Evolutionary conservation across 73 alveolate genomes (phyloP).

Genomic region (Loxodes magnus): DNA sequence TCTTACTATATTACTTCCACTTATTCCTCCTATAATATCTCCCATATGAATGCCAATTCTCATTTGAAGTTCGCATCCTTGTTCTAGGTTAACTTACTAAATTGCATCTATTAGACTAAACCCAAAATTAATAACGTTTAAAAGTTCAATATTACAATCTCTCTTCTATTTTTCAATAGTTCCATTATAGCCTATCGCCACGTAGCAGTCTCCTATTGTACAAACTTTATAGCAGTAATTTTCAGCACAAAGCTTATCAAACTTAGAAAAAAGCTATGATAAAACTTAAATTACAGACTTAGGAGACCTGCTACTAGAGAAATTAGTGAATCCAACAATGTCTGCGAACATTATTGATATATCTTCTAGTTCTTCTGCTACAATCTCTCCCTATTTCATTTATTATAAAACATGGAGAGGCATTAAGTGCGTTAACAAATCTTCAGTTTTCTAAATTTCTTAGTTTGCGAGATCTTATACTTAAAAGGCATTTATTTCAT

Average conservation of each 20-base stretch:
- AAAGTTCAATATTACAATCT: constrained; percentile 79
- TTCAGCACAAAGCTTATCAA: constrained; percentile 78
- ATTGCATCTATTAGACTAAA: constrained; percentile 85
- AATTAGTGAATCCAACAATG: constrained; percentile 57
- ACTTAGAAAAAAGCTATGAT: constrained; percentile 73
- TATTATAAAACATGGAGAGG: constrained; percentile 42
- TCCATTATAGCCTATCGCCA: constrained; percentile 81
- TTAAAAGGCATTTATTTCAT: constrained; percentile 16
- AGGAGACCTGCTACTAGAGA: constrained; percentile 67
- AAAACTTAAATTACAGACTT: constrained; percentile 77
- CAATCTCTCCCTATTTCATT: too few relatives aligned
- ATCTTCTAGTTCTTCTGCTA: constrained; percentile 68
- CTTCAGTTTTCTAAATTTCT: constrained; percentile 30
- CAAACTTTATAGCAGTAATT: constrained; percentile 82
- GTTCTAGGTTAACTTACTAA: constrained; percentile 60
- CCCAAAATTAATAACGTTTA: constrained; percentile 80
- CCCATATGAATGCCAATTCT: too few relatives aligned
- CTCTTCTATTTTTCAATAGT: constrained; percentile 64
- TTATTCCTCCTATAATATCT: too few relatives aligned
- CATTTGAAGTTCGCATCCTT: constrained; percentile 61
- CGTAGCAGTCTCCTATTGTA: constrained; percentile 95
- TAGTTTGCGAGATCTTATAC: constrained; percentile 27
- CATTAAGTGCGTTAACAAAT: constrained; percentile 36
- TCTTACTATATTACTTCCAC: too few relatives aligned
- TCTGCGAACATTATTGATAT: constrained; percentile 90